A percentile compares a stretch with the other conserved stretches of the same genome.
These are phyloP conservation scores for Acer yangbiense DNA, from an alignment of 345 rosid species.

Conservation along the genomic window DNA sequence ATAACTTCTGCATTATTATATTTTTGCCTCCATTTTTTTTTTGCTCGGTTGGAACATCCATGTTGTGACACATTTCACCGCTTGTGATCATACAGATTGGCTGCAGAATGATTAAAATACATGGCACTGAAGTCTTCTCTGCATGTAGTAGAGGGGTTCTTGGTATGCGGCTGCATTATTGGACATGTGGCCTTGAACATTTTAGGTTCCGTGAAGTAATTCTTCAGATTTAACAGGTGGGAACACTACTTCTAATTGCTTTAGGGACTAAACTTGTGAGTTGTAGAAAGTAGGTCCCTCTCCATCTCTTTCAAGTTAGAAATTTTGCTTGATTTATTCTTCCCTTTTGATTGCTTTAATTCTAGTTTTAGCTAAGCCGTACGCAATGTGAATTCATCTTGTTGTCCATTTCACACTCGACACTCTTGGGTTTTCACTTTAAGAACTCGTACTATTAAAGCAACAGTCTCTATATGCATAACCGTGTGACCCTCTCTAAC, in stretches of 20 bases:
- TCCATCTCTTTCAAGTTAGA: neutral
- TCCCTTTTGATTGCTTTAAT: neutral
- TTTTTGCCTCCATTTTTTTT: neutral
- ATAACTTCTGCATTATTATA: constrained; percentile 2
- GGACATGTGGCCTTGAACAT: neutral
- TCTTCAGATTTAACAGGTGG: neutral
- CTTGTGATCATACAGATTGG: neutral
- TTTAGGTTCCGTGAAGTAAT: neutral
- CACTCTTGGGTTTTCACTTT: neutral
- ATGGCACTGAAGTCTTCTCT: constrained; percentile 1
- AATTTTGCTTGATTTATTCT: neutral
- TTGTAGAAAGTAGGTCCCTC: neutral
- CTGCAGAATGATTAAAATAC: neutral
- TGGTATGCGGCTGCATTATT: neutral
- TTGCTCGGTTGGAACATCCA: neutral
- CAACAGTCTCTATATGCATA: too few relatives aligned
- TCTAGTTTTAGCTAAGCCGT: neutral
- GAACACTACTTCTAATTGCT: neutral
- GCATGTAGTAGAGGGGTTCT: neutral
- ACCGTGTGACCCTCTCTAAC: too few relatives aligned
- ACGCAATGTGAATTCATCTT: neutral
- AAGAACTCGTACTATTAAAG: too few relatives aligned
- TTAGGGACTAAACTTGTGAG: neutral
- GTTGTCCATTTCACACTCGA: neutral
- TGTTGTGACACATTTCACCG: neutral